These are phyloP conservation scores for Marasmius tenuissimus DNA, from an alignment of 1,284 basidiomycete genomes.

Conservation along the genomic window DNA sequence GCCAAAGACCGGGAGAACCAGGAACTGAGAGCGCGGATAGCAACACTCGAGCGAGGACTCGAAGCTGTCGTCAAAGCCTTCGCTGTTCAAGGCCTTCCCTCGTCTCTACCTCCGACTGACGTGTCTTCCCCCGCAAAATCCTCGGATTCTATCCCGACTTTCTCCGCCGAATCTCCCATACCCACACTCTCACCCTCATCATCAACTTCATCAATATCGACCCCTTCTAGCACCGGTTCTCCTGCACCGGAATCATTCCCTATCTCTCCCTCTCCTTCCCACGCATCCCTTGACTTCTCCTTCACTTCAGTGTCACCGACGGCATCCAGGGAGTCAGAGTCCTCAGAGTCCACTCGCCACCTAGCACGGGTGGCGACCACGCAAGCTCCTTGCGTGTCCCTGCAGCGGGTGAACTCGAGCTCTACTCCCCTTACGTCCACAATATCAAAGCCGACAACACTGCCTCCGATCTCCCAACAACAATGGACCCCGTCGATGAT, in stretches of 20 bases:
- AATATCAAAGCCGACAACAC: constrained; percentile 2
- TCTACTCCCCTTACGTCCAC: constrained; percentile 23
- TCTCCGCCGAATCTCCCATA: constrained; percentile 22
- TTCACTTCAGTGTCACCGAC: constrained; percentile 12
- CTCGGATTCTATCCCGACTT: constrained; percentile 11
- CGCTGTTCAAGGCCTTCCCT: constrained; percentile 46
- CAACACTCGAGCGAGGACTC: constrained; percentile 76
- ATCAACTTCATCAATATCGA: constrained; percentile 21
- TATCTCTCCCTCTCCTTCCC: not conserved
- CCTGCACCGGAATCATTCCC: not conserved
- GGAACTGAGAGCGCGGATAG: constrained; percentile 72
- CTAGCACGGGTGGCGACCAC: constrained; percentile 91
- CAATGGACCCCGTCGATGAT: constrained; percentile 41
- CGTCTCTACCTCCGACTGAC: constrained; percentile 22
- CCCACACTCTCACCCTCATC: constrained; percentile 25
- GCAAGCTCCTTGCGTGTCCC: constrained; percentile 64
- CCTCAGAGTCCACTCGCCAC: constrained; percentile 78
- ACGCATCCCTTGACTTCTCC: not conserved
- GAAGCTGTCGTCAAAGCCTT: constrained; percentile 75
- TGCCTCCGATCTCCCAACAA: constrained; percentile 7
- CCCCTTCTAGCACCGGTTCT: constrained; percentile 1
- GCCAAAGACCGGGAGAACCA: constrained; percentile 68
- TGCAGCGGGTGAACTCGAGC: constrained; percentile 80
- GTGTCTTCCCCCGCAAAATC: constrained; percentile 27
- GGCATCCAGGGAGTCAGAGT: constrained; percentile 25